Evolutionary conservation across 768 basidiomycete genomes (phyloP).

Genomic region (Lentinula raphanica): DNA sequence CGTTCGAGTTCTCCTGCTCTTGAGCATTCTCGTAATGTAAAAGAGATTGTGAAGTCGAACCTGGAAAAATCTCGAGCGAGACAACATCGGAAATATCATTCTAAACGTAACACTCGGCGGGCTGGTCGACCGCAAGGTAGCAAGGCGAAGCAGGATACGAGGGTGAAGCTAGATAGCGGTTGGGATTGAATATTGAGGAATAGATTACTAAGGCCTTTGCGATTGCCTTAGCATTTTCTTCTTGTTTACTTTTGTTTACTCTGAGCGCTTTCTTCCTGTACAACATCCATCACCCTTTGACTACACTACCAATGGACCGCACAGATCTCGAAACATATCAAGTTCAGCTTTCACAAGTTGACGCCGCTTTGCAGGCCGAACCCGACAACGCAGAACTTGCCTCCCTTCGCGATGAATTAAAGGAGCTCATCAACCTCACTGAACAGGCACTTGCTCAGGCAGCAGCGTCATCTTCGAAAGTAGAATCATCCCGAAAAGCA

Average conservation of each 20-base stretch:
- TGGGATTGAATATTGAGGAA: slow-evolving; percentile 42
- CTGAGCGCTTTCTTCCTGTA: neutral
- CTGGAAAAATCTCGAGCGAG: slow-evolving; percentile 53
- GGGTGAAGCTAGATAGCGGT: slow-evolving; percentile 57
- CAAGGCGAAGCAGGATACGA: slow-evolving; percentile 76
- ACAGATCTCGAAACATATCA: slow-evolving; percentile 86
- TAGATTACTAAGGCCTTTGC: too few species aligned
- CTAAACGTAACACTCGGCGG: slow-evolving; percentile 58
- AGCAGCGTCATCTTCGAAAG: slow-evolving; percentile 57
- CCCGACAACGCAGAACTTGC: slow-evolving; percentile 69
- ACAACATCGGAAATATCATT: slow-evolving; percentile 73
- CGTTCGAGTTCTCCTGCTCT: slow-evolving; percentile 38
- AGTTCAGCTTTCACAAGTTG: slow-evolving; percentile 85
- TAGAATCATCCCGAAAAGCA: slow-evolving; percentile 53
- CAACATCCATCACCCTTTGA: too few species aligned
- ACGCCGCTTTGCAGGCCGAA: slow-evolving; percentile 70
- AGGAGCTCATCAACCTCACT: slow-evolving; percentile 79
- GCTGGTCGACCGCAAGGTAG: slow-evolving; percentile 73
- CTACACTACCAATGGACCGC: slow-evolving; percentile 41
- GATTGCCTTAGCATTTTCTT: too few species aligned
- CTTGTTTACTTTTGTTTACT: neutral
- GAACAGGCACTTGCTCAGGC: slow-evolving; percentile 66
- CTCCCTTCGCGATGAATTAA: slow-evolving; percentile 70
- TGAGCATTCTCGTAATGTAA: slow-evolving; percentile 43
- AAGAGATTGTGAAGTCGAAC: slow-evolving; percentile 57